A percentile compares a stretch with the other conserved stretches of the same genome.
phyloP scores from a whole-genome alignment of 768 basidiomycete genomes.

The Auriscalpium orientale region DNA sequence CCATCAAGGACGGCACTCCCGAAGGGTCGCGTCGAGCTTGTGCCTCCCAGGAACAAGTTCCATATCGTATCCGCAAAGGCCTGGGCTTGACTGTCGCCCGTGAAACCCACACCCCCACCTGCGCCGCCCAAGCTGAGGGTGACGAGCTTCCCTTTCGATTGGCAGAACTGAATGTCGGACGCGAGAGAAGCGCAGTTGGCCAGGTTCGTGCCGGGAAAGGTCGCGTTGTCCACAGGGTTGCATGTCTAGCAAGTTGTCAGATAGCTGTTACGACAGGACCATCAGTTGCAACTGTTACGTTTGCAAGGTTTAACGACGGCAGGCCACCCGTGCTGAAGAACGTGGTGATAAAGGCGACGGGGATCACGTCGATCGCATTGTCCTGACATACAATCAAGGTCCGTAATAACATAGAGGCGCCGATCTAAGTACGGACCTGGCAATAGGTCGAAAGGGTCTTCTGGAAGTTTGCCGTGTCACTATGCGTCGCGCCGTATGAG shows the following conservation, averaged over 20 bases:
- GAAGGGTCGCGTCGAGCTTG: slow-evolving; percentile 35
- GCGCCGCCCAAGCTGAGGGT: slow-evolving; percentile 40
- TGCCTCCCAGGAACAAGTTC: slow-evolving; percentile 42
- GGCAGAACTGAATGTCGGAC: slow-evolving; percentile 36
- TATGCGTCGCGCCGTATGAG: slow-evolving; percentile 55
- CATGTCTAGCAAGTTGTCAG: slow-evolving; percentile 29
- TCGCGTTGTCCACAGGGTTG: slow-evolving; percentile 30
- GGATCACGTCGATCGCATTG: slow-evolving; percentile 59
- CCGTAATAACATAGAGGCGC: neutral
- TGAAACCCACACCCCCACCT: slow-evolving; percentile 32
- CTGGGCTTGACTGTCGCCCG: slow-evolving; percentile 29
- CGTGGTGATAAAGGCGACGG: slow-evolving; percentile 58
- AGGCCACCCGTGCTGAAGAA: slow-evolving; percentile 58
- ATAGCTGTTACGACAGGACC: neutral
- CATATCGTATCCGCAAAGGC: slow-evolving; percentile 32
- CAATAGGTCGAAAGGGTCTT: slow-evolving; percentile 59
- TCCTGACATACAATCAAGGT: slow-evolving; percentile 33
- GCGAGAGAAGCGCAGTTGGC: slow-evolving; percentile 33
- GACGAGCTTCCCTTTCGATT: slow-evolving; percentile 39
- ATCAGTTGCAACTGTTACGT: slow-evolving; percentile 29
- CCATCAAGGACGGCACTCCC: slow-evolving; percentile 39
- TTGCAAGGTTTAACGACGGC: slow-evolving; percentile 63
- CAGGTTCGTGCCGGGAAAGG: slow-evolving; percentile 36
- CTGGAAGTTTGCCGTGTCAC: slow-evolving; percentile 49
- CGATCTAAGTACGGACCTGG: slow-evolving; percentile 30